phyloP scores from a whole-genome alignment of 768 basidiomycete genomes.

The Chlorophyllum brunneum region DNA sequence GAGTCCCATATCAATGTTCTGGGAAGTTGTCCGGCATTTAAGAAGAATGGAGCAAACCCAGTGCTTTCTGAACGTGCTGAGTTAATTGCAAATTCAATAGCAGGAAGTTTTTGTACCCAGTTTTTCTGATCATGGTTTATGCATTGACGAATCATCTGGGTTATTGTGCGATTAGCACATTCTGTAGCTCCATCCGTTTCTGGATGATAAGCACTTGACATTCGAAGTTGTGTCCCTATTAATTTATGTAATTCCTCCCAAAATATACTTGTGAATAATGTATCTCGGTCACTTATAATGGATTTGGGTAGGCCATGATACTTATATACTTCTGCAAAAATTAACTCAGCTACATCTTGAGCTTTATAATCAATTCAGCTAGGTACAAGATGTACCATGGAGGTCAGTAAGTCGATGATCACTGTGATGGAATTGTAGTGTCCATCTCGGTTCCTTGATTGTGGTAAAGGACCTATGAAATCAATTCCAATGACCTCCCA shows the following conservation, averaged over 20 bases:
- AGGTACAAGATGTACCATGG: conserved; percentile 15
- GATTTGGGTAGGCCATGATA: conserved; percentile 12
- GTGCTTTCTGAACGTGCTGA: conserved; percentile 18
- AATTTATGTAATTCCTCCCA: conserved; percentile 12
- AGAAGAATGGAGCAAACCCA: conserved; percentile 23
- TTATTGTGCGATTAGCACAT: conserved; percentile 17
- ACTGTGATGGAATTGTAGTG: conserved; percentile 12
- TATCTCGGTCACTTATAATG: conserved; percentile 13
- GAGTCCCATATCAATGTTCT: conserved; percentile 19
- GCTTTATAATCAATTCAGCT: conserved; percentile 4
- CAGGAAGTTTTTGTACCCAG: conserved; percentile 26
- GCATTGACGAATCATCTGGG: conserved; percentile 20
- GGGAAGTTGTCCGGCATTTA: conserved; percentile 21
- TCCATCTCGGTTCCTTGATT: conserved; percentile 7
- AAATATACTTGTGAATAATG: conserved; percentile 13
- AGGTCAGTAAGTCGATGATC: conserved; percentile 10
- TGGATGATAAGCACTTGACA: conserved; percentile 16
- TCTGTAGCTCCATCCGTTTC: conserved; percentile 15
- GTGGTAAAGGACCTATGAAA: conserved; percentile 13
- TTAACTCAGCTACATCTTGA: conserved; percentile 10
- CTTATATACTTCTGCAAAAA: conserved; percentile 13
- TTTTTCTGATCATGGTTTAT: conserved; percentile 26
- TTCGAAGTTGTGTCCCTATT: conserved; percentile 8
- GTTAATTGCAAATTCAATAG: conserved; percentile 22
- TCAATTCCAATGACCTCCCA: conserved; percentile 15